Evolutionary conservation across 2,329 filamentous ascomycete species (phyloP).

Genomic region (Diaporthe destruens): DNA sequence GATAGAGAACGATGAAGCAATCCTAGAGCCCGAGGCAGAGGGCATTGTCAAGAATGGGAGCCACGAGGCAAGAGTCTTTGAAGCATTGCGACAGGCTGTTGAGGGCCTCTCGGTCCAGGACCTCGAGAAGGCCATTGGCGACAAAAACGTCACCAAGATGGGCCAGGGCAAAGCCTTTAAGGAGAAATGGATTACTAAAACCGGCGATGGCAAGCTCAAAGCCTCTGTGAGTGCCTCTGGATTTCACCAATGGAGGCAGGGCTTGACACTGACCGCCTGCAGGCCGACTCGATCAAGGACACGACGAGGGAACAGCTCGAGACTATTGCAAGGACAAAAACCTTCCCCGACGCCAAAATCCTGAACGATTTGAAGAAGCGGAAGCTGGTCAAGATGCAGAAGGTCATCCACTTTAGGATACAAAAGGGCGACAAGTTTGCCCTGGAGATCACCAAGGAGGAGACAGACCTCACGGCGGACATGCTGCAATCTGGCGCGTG

Average conservation of each 20-base stretch:
- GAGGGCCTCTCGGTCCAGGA: constrained; percentile 84
- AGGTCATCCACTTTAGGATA: constrained; percentile 87
- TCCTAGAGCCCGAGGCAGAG: constrained; percentile 81
- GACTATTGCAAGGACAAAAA: constrained; percentile 77
- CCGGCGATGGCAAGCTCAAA: constrained; percentile 67
- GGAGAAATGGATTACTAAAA: constrained; percentile 77
- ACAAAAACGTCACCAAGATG: constrained; percentile 81
- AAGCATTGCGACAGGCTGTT: constrained; percentile 76
- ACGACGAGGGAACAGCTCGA: constrained; percentile 81
- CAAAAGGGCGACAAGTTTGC: constrained; percentile 90
- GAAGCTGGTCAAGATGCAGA: constrained; percentile 87
- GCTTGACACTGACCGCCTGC: constrained; percentile 35
- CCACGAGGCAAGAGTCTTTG: constrained; percentile 86
- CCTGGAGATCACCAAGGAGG: constrained; percentile 88
- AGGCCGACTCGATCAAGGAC: constrained; percentile 83
- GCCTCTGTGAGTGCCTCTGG: constrained; percentile 49
- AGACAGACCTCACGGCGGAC: constrained; percentile 93
- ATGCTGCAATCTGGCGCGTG: constrained; percentile 90
- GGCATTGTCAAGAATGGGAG: constrained; percentile 80
- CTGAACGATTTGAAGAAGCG: constrained; percentile 89
- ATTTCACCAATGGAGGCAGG: not conserved
- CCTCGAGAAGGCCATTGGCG: constrained; percentile 76
- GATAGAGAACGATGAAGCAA: constrained; percentile 81
- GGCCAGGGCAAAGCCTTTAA: constrained; percentile 97
- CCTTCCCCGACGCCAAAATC: constrained; percentile 79